phyloP scores from a whole-genome alignment of 768 basidiomycete genomes.

The Amanita fuliginea region DNA sequence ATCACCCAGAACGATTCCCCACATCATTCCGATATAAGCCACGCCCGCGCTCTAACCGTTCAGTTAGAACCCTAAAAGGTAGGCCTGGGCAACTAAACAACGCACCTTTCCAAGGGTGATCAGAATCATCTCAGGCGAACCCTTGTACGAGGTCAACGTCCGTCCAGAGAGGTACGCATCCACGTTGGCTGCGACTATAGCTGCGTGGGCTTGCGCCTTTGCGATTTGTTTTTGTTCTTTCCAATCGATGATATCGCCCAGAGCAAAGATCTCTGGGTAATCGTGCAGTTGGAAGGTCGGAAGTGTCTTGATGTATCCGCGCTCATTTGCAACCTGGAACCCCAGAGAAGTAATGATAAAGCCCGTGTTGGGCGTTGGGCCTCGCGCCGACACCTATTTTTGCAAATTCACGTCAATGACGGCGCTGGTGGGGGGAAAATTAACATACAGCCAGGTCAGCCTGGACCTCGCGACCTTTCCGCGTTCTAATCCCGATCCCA shows the following conservation, averaged over 20 bases:
- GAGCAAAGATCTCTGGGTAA: constrained; percentile 41
- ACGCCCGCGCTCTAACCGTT: constrained; percentile 24
- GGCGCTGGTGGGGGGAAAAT: not conserved
- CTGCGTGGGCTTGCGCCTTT: constrained; percentile 33
- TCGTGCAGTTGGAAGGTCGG: constrained; percentile 38
- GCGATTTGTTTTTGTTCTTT: constrained; percentile 41
- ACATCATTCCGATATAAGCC: constrained; percentile 27
- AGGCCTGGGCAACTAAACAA: not conserved
- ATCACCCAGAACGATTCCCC: constrained; percentile 33
- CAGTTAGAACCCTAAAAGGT: not conserved
- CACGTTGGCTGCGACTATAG: constrained; percentile 37
- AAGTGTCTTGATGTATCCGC: constrained; percentile 32
- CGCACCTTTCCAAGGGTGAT: constrained; percentile 39
- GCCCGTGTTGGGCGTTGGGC: constrained; percentile 31
- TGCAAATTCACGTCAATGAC: not conserved
- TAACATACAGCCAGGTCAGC: constrained; percentile 44
- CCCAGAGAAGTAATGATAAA: constrained; percentile 31
- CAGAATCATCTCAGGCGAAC: constrained; percentile 40
- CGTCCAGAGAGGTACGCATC: constrained; percentile 18
- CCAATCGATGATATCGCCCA: constrained; percentile 46
- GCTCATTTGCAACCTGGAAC: constrained; percentile 16
- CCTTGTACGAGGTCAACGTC: constrained; percentile 31
- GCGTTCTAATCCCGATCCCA: constrained; percentile 25
- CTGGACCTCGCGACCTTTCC: constrained; percentile 28
- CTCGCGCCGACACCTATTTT: constrained; percentile 19